Base-by-base conservation (phyloP, 2,329 filamentous ascomycete species). In the Xylariaceae sp. region DNA sequence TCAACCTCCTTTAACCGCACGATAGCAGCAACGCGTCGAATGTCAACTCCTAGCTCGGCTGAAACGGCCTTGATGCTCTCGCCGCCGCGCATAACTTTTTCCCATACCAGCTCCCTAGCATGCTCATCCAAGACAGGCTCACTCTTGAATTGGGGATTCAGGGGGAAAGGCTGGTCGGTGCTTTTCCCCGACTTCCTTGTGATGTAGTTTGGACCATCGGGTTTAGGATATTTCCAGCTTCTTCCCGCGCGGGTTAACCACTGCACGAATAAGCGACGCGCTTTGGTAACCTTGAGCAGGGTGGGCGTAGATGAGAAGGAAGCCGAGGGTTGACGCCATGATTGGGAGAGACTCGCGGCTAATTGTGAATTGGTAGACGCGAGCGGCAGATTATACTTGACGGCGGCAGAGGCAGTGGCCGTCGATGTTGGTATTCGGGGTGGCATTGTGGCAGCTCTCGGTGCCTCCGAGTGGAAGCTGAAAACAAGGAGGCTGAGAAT, bases 1-100 rank as follows among this genome's bases (percentile, higher is more conserved):
- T 96, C 89, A 51, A 95, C 73, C 63, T 89, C 81, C 69, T 91
- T 91, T 56, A 96, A 70, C 55, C 90, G 74, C 44, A 95, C 85
- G 16, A 95, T 86, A 17, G 90, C 90, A 19, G 83, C 89, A 15
- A 95, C 85, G 54, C 90, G 78, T 57, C 87, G 79, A 65, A 95
- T 84, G 57, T 93, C 89, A 18, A 95, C 79, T 19, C 82, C 79
- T 53, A 87, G 76, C 56, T 88, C 78, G 1, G 85, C 84, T 58
- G 87, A 90, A 16, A 94, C 86, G 33, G 77, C 77, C 56, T 88
- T 83, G 48, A 95, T 71, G 42, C 84, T 79, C 62, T 83, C 73
- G 45, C 83, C 83, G 12, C 79, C 62, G n/a, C 66, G 60, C 47
- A 80, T 79, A 12, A 94, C 80, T 52, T 79, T 76, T 4, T 72